Base-by-base conservation (phyloP, 1,284 basidiomycete genomes). In the Lentinula novae-zelandiae region DNA sequence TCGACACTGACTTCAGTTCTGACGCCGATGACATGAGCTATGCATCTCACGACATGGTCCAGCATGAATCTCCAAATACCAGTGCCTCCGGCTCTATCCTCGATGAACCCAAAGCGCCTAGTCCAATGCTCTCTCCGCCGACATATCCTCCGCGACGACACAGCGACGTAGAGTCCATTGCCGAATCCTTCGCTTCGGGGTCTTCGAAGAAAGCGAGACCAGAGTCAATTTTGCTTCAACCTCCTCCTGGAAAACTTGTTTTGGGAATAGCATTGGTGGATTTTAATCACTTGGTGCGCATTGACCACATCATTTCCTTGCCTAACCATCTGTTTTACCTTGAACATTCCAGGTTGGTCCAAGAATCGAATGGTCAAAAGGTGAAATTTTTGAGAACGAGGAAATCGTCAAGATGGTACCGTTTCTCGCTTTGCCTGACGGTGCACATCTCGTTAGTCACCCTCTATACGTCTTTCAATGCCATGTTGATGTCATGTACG, bases 371-470 rank as follows among this genome's bases (percentile, higher is more conserved):
- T 97, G 90, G 72, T 78, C 81, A 59, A 76, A 81, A 65, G 86
- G 87, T 3, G 81, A 82, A 1, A 81, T 96, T 48, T 86, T 89
- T 63, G 83, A 91, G 38, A 88, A 96, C 69, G 89, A 93, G 64
- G 91, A 92, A 68, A 81, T 96, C 52, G 78, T 81, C 42, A 89
- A 89, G 69, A 87, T 95, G 48, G 78, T 99, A 17, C 96, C 96
- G 0, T 99, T 99, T 76, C 82, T 99, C n/a, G 97, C 96, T 0
- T 82, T 99, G 20, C 96, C 96, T 0, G 97, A 99, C 69, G 96
- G 96, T 33, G 95, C 96, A 12, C 96, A 99, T 75, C 75, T 98
- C 65, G 93, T 95, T 68, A 36, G 58, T 44, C 42, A 51, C 39
- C 12, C 38, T 50, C 49, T 50, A 33, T n/a, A 9, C 27, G 15